Evolutionary conservation across 352 stramenopile genomes (phyloP), one percentile per base, ranked within the genome.

Genomic region (Globisporangium iwayamae): DNA sequence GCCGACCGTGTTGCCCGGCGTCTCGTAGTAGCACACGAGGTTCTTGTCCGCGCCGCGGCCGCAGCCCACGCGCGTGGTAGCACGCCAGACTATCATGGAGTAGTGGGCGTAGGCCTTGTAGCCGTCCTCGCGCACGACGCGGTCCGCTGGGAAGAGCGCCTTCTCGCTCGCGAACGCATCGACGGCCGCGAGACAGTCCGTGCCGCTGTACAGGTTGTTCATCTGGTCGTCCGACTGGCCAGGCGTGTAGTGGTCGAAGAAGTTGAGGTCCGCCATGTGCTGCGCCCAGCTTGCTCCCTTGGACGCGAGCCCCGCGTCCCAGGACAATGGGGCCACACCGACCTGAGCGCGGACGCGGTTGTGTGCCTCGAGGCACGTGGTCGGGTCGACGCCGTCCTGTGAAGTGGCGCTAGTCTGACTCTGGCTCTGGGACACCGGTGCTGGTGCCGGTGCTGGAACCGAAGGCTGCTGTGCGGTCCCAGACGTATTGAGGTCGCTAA

Each of bases 171-270:
- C 61, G 30, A 67, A 67, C 14, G 52, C 52, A 5, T 30, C 53
- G 14, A 62, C 61, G 0, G 61, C 61, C 4, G 18, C 52, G 8
- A 62, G 34, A 13, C 61, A 67, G 39, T 54, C 32, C 28, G 61
- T 67, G 11, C 61, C 61, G 16, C 61, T 67, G 52, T 62, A 67
- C 61, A 67, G 52, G 61, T 67, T 67, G 52, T 67, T 67, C 61
- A 67, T 67, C 61, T 67, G 61, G 32, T 9, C 13, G 52, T 67
- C 61, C 4, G 38, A 48, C 30, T 67, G 34, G 2, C 41, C 61
- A 0, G 61, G 61, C 3, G 61, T 67, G 53, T 53, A 25, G 52
- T 67, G 61, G 41, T 53, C 61, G 30, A 67, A 67, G 53, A 67
- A 67, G 52, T 56, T 56, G 4, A 56, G 30, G 41, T 67, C 61